A percentile compares a stretch with the other conserved stretches of the same genome.
Evolutionary conservation across 352 stramenopile genomes (phyloP).

Genomic region (Globisporangium yorkense): DNA sequence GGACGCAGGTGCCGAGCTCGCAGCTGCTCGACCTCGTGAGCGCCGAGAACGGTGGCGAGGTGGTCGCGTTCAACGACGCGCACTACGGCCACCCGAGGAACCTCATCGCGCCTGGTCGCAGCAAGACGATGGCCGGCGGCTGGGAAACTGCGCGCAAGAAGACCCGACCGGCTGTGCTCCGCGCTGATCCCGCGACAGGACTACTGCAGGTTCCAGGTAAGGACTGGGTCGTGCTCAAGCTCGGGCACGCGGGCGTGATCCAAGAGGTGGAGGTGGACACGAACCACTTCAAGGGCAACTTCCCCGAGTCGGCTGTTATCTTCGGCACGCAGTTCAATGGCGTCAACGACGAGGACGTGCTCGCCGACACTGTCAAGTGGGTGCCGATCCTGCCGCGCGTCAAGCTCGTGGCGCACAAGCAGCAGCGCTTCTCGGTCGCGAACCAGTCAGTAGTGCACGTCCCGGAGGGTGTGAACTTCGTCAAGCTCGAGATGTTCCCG

Average conservation of each 20-base stretch:
- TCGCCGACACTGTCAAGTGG: slow-evolving; percentile 61
- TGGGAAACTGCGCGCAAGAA: slow-evolving; percentile 94
- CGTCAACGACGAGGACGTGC: slow-evolving; percentile 23
- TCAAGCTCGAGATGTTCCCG: slow-evolving; percentile 92
- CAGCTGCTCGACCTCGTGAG: slow-evolving; percentile 85
- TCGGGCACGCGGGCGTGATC: slow-evolving; percentile 76
- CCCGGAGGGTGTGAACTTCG: slow-evolving; percentile 77
- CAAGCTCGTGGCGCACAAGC: slow-evolving; percentile 81
- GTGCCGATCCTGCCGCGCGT: slow-evolving; percentile 80
- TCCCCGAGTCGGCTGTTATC: slow-evolving; percentile 87
- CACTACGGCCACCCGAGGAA: slow-evolving; percentile 94
- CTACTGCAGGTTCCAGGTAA: slow-evolving; percentile 69
- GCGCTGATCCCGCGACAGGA: slow-evolving; percentile 31
- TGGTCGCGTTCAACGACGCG: slow-evolving; percentile 90
- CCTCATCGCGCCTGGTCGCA: slow-evolving; percentile 80
- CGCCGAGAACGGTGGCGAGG: slow-evolving; percentile 75
- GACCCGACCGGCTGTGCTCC: slow-evolving; percentile 69
- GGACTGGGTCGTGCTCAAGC: slow-evolving; percentile 91
- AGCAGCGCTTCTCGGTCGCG: slow-evolving; percentile 79
- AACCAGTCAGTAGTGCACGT: slow-evolving; percentile 53
- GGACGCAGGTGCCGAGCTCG: slow-evolving; percentile 34
- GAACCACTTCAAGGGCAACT: slow-evolving; percentile 95
- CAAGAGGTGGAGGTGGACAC: slow-evolving; percentile 87
- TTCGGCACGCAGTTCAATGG: slow-evolving; percentile 61
- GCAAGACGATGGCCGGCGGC: slow-evolving; percentile 90